Evolutionary conservation across 139 green algal species (phyloP).

Genomic region (Auxenochlorella pyrenoidosa): DNA sequence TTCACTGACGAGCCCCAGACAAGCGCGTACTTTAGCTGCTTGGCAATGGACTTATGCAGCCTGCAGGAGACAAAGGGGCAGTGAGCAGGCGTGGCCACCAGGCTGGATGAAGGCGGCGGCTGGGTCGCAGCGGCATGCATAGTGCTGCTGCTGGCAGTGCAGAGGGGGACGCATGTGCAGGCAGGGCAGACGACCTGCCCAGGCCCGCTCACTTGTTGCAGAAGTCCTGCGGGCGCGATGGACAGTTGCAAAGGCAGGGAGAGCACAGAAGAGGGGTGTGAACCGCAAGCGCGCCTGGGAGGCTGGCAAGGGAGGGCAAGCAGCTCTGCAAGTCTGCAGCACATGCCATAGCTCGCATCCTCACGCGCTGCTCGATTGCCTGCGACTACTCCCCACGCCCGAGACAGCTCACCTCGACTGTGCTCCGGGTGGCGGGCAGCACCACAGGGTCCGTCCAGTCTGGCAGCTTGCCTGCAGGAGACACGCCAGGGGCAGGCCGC

Average conservation of each 20-base stretch:
- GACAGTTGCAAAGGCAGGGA: not conserved
- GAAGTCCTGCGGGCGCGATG: slow-evolving; percentile 70
- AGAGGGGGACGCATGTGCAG: not conserved
- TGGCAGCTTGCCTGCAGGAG: slow-evolving; percentile 81
- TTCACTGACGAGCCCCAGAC: slow-evolving; percentile 92
- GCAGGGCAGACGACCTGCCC: not conserved
- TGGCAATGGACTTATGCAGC: slow-evolving; percentile 84
- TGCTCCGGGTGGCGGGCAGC: slow-evolving; percentile 65
- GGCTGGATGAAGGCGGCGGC: not conserved
- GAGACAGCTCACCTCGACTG: slow-evolving; percentile 75
- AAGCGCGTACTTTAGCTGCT: slow-evolving; percentile 95
- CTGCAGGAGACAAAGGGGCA: not conserved
- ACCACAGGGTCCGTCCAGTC: slow-evolving; percentile 98
- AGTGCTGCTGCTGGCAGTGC: not conserved
- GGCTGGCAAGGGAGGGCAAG: too few species aligned
- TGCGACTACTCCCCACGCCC: not conserved
- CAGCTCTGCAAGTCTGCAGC: not conserved
- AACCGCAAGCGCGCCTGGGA: not conserved
- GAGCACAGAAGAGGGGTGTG: not conserved
- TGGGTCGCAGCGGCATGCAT: not conserved
- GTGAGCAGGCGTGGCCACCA: too few species aligned
- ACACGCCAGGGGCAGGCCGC: not conserved
- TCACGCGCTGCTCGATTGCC: too few species aligned
- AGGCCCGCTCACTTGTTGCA: slow-evolving; percentile 88
- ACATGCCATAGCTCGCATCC: not conserved